Evolutionary conservation across 2,329 filamentous ascomycete genomes (phyloP).

Genomic region (Celoporthe dispersa): DNA sequence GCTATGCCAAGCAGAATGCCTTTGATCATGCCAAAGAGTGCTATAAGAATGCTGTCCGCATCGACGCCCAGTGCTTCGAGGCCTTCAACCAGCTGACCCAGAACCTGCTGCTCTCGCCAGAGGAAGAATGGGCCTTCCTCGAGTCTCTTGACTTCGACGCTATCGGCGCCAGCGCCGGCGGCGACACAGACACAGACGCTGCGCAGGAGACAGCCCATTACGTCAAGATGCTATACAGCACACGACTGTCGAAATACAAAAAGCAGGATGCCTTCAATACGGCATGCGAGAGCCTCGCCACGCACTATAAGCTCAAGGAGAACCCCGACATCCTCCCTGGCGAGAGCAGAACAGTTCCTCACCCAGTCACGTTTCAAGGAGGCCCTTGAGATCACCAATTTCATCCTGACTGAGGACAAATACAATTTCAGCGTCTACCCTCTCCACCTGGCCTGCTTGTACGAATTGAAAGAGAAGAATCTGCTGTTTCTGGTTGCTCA

Average conservation of each 20-base stretch:
- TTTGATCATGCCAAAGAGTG: slow-evolving; percentile 97
- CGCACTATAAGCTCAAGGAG: slow-evolving; percentile 83
- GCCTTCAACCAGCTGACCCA: slow-evolving; percentile 98
- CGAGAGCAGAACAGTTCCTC: slow-evolving; percentile 88
- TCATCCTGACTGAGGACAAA: slow-evolving; percentile 80
- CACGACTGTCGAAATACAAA: slow-evolving; percentile 91
- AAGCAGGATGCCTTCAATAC: slow-evolving; percentile 81
- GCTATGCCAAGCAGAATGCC: slow-evolving; percentile 95
- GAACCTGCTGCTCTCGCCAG: slow-evolving; percentile 84
- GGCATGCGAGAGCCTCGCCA: slow-evolving; percentile 88
- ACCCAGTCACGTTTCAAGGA: slow-evolving; percentile 92
- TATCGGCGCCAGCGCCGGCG: slow-evolving; percentile 66
- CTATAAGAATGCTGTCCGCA: slow-evolving; percentile 95
- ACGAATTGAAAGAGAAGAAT: slow-evolving; percentile 85
- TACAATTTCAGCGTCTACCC: slow-evolving; percentile 91
- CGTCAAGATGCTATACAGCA: slow-evolving; percentile 94
- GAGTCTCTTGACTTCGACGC: slow-evolving; percentile 89
- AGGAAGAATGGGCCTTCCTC: slow-evolving; percentile 88
- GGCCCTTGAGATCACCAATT: slow-evolving; percentile 80
- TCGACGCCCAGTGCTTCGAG: slow-evolving; percentile 98
- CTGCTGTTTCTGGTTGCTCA: slow-evolving; percentile 90
- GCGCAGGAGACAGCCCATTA: slow-evolving; percentile 91
- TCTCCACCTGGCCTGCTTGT: slow-evolving; percentile 87
- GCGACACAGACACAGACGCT: slow-evolving; percentile 60
- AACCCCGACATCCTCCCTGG: slow-evolving; percentile 91